These are phyloP conservation scores for Scheffersomyces cryptocercus DNA, from an alignment of 1,139 yeast species.

Conservation along the genomic window DNA sequence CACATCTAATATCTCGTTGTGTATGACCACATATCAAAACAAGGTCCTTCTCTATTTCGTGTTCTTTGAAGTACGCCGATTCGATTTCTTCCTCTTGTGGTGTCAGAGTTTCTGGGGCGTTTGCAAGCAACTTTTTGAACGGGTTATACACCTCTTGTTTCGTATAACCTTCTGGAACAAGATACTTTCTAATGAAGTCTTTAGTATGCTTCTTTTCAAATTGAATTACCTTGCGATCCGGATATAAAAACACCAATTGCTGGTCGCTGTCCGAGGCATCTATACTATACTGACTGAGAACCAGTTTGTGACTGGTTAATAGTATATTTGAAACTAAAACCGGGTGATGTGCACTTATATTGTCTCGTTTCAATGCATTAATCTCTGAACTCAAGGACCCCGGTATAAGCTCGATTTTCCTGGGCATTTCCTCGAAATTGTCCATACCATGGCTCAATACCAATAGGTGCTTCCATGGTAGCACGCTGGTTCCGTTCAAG, in stretches of 20 bases:
- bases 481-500: slow-evolving; percentile 49
- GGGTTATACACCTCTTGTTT: slow-evolving; percentile 31
- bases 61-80: slow-evolving; percentile 19
- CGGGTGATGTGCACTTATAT: slow-evolving; percentile 48
- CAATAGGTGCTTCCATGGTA: slow-evolving; percentile 58
- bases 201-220: slow-evolving; percentile 31
- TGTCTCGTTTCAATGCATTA: slow-evolving; percentile 25
- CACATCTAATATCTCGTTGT: slow-evolving; percentile 66
- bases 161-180: slow-evolving; percentile 30
- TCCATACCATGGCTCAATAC: slow-evolving; percentile 43
- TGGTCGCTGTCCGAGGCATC: slow-evolving; percentile 7
- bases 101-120: too few species aligned
- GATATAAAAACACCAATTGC: slow-evolving; percentile 49
- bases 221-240: slow-evolving; percentile 49
- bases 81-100: not conserved
- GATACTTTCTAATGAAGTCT: slow-evolving; percentile 44
- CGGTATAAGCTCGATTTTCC: slow-evolving; percentile 52
- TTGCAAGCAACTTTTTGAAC: slow-evolving; percentile 14
- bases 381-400: slow-evolving; percentile 42
- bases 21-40: slow-evolving; percentile 68
- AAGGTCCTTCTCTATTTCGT: slow-evolving; percentile 21
- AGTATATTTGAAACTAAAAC: slow-evolving; percentile 49
- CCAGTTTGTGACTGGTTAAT: slow-evolving; percentile 5
- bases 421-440: slow-evolving; percentile 51
- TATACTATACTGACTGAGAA: slow-evolving; percentile 1